These are phyloP conservation scores for Crithidia fasciculata DNA, from an alignment of 208 protist genomes.

Conservation along the genomic window DNA sequence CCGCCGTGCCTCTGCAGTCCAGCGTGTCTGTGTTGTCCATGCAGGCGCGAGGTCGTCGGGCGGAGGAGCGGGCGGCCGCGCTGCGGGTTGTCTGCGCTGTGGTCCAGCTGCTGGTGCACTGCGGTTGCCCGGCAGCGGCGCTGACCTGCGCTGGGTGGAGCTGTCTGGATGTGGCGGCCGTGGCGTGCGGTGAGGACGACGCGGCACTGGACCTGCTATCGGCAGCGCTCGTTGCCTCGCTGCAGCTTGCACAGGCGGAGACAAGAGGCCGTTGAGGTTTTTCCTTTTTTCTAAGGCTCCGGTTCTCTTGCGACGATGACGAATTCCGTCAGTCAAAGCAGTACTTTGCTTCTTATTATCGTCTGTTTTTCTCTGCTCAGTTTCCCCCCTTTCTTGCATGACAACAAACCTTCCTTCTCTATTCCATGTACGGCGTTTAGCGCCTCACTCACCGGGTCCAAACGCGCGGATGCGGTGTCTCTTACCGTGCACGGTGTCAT, in stretches of 20 bases:
- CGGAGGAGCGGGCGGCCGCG: conserved; percentile 19
- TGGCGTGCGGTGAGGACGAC: conserved; percentile 21
- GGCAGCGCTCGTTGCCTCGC: conserved; percentile 48
- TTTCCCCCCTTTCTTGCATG: conserved; percentile 6
- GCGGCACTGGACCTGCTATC: conserved; percentile 55
- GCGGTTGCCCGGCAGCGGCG: conserved; percentile 37
- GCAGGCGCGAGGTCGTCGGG: conserved; percentile 10
- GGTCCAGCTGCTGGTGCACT: conserved; percentile 51
- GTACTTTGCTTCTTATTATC: background rate
- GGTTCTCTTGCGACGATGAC: background rate
- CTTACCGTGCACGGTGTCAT: background rate
- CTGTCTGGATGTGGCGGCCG: conserved; percentile 67
- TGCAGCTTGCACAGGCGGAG: conserved; percentile 22
- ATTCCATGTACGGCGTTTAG: background rate
- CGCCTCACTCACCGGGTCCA: too few species aligned
- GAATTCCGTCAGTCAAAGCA: background rate
- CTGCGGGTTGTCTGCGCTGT: conserved; percentile 53
- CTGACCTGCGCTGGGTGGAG: conserved; percentile 49
- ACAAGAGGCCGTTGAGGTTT: background rate
- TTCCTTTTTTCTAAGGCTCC: background rate
- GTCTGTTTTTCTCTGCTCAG: conserved; percentile 1
- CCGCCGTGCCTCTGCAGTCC: background rate
- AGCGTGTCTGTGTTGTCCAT: background rate
- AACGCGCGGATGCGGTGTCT: too few species aligned
- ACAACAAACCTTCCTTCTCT: background rate